A percentile compares a stretch with the other conserved stretches of the same genome.
Conservation (phyloP, 1,284 basidiomycete genomes). For the Serendipita sp. region DNA sequence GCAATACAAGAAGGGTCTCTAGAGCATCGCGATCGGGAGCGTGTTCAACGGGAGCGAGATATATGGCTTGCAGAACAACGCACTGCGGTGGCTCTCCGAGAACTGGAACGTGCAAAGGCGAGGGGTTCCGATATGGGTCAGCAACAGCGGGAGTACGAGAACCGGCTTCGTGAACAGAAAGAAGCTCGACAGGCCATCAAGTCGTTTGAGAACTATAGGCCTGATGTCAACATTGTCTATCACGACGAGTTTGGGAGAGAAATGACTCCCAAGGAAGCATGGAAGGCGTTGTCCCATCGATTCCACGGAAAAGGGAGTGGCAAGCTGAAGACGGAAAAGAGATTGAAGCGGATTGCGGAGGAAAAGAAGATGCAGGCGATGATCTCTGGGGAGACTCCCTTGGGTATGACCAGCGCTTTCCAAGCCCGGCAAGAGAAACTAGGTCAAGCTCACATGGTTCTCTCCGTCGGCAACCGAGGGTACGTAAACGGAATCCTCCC, state of each 20-base stretch:
- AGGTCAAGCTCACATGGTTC: conserved; percentile 85
- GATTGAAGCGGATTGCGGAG: conserved; percentile 84
- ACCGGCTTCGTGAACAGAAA: conserved; percentile 78
- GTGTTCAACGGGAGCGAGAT: conserved; percentile 72
- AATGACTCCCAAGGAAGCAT: conserved; percentile 88
- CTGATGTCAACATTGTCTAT: conserved; percentile 92
- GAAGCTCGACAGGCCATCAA: conserved; percentile 77
- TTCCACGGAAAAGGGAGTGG: conserved; percentile 94
- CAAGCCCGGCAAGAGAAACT: conserved; percentile 80
- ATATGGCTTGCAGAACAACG: conserved; percentile 83
- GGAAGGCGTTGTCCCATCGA: conserved; percentile 88
- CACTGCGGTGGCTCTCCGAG: conserved; percentile 58
- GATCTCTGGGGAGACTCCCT: conserved; percentile 82
- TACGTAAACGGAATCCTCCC: conserved; percentile 26
- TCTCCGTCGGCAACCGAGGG: conserved; percentile 88
- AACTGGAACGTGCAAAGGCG: conserved; percentile 60
- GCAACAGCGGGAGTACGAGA: conserved; percentile 88
- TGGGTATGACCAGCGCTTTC: conserved; percentile 86
- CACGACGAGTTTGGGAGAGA: conserved; percentile 90
- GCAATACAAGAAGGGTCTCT: conserved; percentile 52
- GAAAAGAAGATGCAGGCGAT: conserved; percentile 85
- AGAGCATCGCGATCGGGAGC: conserved; percentile 68
- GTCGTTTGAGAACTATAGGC: conserved; percentile 86
- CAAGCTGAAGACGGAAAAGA: conserved; percentile 88
- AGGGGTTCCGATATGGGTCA: conserved; percentile 84